Conservation (phyloP, 371 early-diverging fungal genomes). For the Gilbertella persicaria region DNA sequence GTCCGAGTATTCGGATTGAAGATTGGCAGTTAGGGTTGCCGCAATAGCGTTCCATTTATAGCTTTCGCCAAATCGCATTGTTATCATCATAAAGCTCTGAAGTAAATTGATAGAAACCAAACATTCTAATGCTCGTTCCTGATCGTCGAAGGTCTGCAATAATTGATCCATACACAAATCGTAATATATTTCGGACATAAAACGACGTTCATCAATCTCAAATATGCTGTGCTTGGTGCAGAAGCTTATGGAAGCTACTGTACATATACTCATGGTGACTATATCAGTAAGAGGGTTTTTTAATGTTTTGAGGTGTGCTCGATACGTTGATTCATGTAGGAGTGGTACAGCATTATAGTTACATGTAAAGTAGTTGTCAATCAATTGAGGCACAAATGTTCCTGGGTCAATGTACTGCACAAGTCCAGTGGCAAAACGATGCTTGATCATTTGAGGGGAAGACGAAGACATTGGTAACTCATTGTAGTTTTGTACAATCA, state of each 20-base stretch:
- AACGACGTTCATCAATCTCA: neutral
- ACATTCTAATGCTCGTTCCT: neutral
- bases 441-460: too few relatives aligned
- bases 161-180: constrained; percentile 4
- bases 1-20: neutral
- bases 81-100: neutral
- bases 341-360: neutral
- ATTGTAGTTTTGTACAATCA: neutral
- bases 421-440: neutral
- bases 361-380: constrained; percentile 2
- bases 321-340: constrained; percentile 6
- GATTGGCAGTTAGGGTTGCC: neutral
- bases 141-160: constrained; percentile 10
- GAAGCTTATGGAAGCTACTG: neutral
- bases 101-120: neutral
- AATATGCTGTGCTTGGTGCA: neutral
- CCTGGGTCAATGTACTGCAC: neutral
- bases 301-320: neutral
- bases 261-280: constrained; percentile 9
- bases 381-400: neutral
- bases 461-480: too few relatives aligned
- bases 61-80: neutral
- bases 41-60: constrained; percentile 1
- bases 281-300: constrained; percentile 2
- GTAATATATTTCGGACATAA: constrained; percentile 5